Evolutionary conservation across 371 early-diverging fungal species (phyloP).

Genomic region (Circinella umbellata): DNA sequence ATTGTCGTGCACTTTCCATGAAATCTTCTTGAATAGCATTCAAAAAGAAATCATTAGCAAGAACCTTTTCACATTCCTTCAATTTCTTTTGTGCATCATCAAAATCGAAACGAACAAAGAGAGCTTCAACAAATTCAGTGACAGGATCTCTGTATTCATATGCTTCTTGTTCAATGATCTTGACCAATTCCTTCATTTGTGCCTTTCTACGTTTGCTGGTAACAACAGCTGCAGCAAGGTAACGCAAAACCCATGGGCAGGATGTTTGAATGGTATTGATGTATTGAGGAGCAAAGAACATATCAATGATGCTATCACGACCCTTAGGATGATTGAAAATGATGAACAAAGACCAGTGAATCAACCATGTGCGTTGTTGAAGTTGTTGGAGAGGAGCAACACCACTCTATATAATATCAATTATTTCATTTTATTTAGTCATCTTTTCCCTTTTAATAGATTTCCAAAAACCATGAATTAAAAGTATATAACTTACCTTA

Average conservation of each 20-base stretch:
- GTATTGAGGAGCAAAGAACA: slow-evolving; percentile 90
- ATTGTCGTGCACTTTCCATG: slow-evolving; percentile 90
- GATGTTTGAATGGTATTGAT: slow-evolving; percentile 95
- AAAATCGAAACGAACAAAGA: slow-evolving; percentile 93
- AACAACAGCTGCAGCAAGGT: slow-evolving; percentile 88
- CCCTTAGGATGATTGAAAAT: slow-evolving; percentile 97
- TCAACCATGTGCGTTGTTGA: slow-evolving; percentile 90
- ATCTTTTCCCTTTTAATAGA: not conserved
- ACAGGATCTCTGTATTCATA: slow-evolving; percentile 87
- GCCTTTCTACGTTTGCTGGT: slow-evolving; percentile 90
- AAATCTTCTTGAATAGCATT: slow-evolving; percentile 85
- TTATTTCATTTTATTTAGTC: not conserved
- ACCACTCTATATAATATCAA: slow-evolving; percentile 8
- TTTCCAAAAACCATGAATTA: not conserved
- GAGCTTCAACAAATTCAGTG: slow-evolving; percentile 88
- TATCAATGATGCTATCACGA: slow-evolving; percentile 89
- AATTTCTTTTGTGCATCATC: slow-evolving; percentile 90
- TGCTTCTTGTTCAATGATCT: slow-evolving; percentile 85
- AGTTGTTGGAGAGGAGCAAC: slow-evolving; percentile 83
- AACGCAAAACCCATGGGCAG: slow-evolving; percentile 95
- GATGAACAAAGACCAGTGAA: slow-evolving; percentile 96
- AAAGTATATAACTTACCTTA: slow-evolving; percentile 23
- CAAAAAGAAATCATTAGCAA: slow-evolving; percentile 90
- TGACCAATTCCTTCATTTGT: slow-evolving; percentile 88
- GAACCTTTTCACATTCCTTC: slow-evolving; percentile 84